phyloP scores from a whole-genome alignment of 257 asterid species.

The Capsicum baccatum region DNA sequence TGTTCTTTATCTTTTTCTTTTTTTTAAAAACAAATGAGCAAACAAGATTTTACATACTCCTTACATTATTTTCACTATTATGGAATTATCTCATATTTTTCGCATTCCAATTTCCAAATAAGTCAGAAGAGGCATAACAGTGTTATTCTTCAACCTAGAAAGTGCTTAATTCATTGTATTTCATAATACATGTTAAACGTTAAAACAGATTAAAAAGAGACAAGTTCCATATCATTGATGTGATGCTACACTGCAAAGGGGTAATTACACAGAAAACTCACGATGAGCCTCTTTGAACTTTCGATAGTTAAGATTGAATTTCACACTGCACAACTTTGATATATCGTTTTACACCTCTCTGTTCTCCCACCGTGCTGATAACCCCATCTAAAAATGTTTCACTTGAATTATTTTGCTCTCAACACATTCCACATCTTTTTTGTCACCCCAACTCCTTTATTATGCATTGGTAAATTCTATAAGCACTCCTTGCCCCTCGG shows the following conservation, averaged over 20 bases:
- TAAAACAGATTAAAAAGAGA: not conserved
- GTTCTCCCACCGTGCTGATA: not conserved
- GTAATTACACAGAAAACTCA: not conserved
- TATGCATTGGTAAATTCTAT: not conserved
- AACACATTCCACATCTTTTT: not conserved
- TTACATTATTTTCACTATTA: not conserved
- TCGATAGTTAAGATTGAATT: not conserved
- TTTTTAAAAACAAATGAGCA: not conserved
- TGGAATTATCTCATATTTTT: not conserved
- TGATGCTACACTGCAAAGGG: not conserved
- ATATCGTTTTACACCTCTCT: not conserved
- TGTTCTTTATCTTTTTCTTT: not conserved
- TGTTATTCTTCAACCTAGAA: not conserved
- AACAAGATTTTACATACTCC: not conserved
- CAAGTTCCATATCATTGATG: not conserved
- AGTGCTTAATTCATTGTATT: not conserved
- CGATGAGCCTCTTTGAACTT: not conserved
- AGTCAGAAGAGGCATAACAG: not conserved
- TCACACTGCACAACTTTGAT: not conserved
- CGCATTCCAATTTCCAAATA: not conserved
- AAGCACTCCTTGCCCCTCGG: not conserved
- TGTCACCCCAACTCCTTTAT: not conserved
- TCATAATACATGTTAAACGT: not conserved
- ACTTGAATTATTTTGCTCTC: not conserved
- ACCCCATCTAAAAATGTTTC: constrained; percentile 4